Evolutionary conservation across 345 rosid species (phyloP).

Genomic region (Isatis tinctoria): DNA sequence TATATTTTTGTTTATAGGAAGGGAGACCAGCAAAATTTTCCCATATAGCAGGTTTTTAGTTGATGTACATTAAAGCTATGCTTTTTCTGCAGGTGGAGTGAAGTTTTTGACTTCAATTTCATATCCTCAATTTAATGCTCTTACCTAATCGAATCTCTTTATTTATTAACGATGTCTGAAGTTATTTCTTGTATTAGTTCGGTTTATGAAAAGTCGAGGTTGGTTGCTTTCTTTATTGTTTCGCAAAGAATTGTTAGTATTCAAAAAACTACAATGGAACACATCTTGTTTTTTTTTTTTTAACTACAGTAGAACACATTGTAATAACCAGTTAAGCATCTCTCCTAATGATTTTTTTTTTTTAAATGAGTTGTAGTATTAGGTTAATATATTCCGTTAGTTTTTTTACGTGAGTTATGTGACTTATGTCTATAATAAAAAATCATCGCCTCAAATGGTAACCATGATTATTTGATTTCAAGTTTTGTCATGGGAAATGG

Average conservation of each 20-base stretch:
- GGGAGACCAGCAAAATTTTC: background rate
- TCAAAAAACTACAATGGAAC: background rate
- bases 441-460: background rate
- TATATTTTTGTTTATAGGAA: background rate
- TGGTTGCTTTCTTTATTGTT: constrained; percentile 6
- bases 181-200: background rate
- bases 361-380: background rate
- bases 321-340: background rate
- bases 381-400: background rate
- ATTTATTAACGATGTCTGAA: background rate
- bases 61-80: constrained; percentile 1
- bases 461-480: background rate
- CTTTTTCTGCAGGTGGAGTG: constrained; percentile 7
- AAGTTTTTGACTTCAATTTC: constrained; percentile 23
- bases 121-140: constrained; percentile 17
- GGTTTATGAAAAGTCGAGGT: constrained; percentile 18
- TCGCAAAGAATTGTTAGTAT: background rate
- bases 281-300: no score
- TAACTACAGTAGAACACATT: no score
- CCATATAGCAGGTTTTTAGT: background rate
- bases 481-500: background rate
- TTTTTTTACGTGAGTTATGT: background rate
- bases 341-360: constrained; percentile 1
- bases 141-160: constrained; percentile 23
- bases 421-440: background rate